Conservation (phyloP, 2,329 filamentous ascomycete species). For the Alternaria ethzedia region DNA sequence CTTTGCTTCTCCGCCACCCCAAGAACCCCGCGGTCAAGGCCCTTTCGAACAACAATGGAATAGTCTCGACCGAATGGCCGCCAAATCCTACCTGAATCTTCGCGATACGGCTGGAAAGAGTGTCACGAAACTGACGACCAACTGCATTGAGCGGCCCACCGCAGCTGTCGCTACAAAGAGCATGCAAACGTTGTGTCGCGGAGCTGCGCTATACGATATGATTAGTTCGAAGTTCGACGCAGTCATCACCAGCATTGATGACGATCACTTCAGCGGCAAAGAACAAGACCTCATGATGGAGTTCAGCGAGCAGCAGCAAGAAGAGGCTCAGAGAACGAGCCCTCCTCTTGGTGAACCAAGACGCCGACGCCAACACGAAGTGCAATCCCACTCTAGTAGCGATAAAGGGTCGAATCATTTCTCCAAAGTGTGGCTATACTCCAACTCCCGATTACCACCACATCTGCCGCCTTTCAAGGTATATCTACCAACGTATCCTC, state of each 20-base stretch:
- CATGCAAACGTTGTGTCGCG: constrained; percentile 49
- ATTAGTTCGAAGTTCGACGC: constrained; percentile 69
- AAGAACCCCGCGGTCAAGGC: constrained; percentile 25
- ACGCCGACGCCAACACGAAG: constrained; percentile 18
- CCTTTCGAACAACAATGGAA: constrained; percentile 37
- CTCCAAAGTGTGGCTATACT: constrained; percentile 78
- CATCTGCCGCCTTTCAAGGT: constrained; percentile 72
- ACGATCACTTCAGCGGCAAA: constrained; percentile 61
- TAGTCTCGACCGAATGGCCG: constrained; percentile 36
- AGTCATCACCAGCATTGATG: constrained; percentile 75
- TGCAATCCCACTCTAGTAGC: constrained; percentile 18
- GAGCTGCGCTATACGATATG: constrained; percentile 61
- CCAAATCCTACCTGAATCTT: constrained; percentile 38
- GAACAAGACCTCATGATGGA: constrained; percentile 59
- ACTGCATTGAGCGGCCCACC: constrained; percentile 40
- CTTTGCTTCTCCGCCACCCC: constrained; percentile 27
- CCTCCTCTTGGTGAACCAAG: constrained; percentile 20
- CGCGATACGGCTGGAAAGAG: constrained; percentile 36
- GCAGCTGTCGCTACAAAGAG: constrained; percentile 40
- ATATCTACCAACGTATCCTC: constrained; percentile 76
- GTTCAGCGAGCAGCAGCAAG: constrained; percentile 15
- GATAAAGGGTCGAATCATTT: constrained; percentile 56
- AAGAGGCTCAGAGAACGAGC: constrained; percentile 20
- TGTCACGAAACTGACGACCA: constrained; percentile 32
- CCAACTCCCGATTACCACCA: constrained; percentile 75